Evolutionary conservation across 2,329 filamentous ascomycete genomes (phyloP).

Genomic region (Rutstroemia sp.): DNA sequence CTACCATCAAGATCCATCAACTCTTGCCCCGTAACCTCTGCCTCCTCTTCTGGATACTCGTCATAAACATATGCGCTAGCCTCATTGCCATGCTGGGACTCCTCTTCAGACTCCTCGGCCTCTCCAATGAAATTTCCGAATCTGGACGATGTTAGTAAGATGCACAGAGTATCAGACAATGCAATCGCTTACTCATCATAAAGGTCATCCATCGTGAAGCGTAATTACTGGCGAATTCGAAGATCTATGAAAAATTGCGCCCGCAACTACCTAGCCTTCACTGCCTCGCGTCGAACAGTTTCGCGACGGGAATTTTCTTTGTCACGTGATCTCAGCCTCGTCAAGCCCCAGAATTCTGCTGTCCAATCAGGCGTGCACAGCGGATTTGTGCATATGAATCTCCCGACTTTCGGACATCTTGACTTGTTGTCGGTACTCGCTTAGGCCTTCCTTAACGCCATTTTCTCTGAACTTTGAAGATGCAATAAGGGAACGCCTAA

Average conservation of each 20-base stretch:
- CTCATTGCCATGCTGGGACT: conserved; percentile 69
- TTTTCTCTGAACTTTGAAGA: too few species aligned
- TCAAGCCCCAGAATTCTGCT: background rate
- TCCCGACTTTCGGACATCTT: too few species aligned
- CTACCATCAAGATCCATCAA: conserved; percentile 87
- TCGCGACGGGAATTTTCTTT: conserved; percentile 11
- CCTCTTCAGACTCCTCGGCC: conserved; percentile 79
- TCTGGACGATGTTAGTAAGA: conserved; percentile 39
- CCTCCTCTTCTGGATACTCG: conserved; percentile 56
- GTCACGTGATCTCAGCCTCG: conserved; percentile 21
- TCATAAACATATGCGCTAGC: conserved; percentile 76
- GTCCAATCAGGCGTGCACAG: background rate
- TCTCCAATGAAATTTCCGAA: conserved; percentile 99
- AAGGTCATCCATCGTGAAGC: conserved; percentile 74
- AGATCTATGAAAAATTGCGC: conserved; percentile 10
- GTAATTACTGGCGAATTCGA: conserved; percentile 2
- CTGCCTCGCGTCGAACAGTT: conserved; percentile 18
- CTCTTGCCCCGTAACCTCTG: conserved; percentile 64
- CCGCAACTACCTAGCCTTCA: conserved; percentile 7
- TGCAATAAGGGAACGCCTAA: too few species aligned
- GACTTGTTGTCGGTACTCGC: too few species aligned
- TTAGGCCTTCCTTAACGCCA: too few species aligned
- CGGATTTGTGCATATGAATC: too few species aligned
- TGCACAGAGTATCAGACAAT: background rate
- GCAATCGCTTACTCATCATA: conserved; percentile 72